Base-by-base conservation (phyloP, 2,329 filamentous ascomycete genomes). In the Calonectria pseudoreteaudii region DNA sequence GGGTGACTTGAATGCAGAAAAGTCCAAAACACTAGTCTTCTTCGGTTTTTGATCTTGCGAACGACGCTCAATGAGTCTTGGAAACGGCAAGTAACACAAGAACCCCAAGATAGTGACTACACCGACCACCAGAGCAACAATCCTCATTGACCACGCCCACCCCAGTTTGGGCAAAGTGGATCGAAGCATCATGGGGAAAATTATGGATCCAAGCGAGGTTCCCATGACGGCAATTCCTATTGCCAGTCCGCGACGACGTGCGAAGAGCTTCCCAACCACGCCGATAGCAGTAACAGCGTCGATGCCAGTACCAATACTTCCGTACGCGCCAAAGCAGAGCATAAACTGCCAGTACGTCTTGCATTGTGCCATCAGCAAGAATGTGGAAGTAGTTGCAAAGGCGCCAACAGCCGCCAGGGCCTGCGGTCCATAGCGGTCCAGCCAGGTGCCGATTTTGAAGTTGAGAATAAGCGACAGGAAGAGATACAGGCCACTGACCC, bases 271-370 rank as follows among this genome's bases (percentile, higher is more conserved):
- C 1, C 78, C 81, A 0, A 84, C 75, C 1, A 80, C 76, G 1
- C 82, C 80, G 10, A 84, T 66, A 1, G 84, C 82, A 1, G 82
- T 80, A 20, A 75, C 76, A 26, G 84, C 84, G 3, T 84, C 71
- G 9, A 85, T 79, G 2, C 85, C 84, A 6, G 78, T 81, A 0
- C 86, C 85, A 6, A 87, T 68, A 4, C 87, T 87, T 18, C 85
- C 81, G 41, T 85, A 84, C 8, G 86, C 68, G 4, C 87, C 86
- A 14, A 87, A 83, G 1, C 82, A 80, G 4, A 88, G 80, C 26
- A 88, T 77, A 49, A 89, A 88, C 8, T 89, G 86, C 86, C 86
- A 88, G 76, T 88, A 88, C 11, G 80, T 66, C 1, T 79, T 82
- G 76, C 87, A 89, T 64, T 88, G 80, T 1, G 85, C 87, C 8